phyloP scores from a whole-genome alignment of 495 filamentous ascomycete species.

The Aspergillus bridgeri region DNA sequence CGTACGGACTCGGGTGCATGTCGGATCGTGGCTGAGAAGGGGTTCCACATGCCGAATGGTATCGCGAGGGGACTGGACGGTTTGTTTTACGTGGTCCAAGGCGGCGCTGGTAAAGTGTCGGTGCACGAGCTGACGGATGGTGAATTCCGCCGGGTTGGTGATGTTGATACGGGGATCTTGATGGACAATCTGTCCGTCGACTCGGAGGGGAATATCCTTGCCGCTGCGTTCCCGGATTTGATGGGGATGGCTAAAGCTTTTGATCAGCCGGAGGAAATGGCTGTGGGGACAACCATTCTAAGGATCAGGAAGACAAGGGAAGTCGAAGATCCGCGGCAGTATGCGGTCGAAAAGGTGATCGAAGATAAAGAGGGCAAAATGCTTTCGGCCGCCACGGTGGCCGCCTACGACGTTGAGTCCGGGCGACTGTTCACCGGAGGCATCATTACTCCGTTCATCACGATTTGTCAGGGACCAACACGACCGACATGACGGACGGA shows the following conservation, averaged over 20 bases:
- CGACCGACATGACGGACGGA: too few species aligned
- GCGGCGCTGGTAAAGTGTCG: conserved; percentile 16
- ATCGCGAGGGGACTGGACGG: conserved; percentile 23
- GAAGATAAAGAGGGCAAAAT: conserved; percentile 2
- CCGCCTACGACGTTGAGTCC: background rate
- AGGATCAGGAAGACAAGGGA: background rate
- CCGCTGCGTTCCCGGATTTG: conserved; percentile 26
- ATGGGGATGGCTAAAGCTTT: background rate
- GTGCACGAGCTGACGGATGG: conserved; percentile 22
- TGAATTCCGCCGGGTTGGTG: conserved; percentile 21
- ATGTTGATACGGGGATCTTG: conserved; percentile 22
- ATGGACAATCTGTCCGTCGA: conserved; percentile 41
- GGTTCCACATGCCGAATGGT: conserved; percentile 32
- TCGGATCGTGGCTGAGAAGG: conserved; percentile 19
- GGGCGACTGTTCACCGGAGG: background rate
- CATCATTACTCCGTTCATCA: background rate
- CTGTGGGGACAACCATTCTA: conserved; percentile 1
- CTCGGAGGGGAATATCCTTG: conserved; percentile 33
- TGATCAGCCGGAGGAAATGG: conserved; percentile 2
- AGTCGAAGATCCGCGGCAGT: background rate
- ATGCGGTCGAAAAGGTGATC: background rate
- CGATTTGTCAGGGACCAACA: background rate
- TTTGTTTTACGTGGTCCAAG: conserved; percentile 29
- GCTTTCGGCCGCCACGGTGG: background rate
- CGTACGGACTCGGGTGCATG: conserved; percentile 25